Evolutionary conservation across 768 basidiomycete genomes (phyloP), one percentile per base, ranked within the genome.

Genomic region (Boletus edulis): DNA sequence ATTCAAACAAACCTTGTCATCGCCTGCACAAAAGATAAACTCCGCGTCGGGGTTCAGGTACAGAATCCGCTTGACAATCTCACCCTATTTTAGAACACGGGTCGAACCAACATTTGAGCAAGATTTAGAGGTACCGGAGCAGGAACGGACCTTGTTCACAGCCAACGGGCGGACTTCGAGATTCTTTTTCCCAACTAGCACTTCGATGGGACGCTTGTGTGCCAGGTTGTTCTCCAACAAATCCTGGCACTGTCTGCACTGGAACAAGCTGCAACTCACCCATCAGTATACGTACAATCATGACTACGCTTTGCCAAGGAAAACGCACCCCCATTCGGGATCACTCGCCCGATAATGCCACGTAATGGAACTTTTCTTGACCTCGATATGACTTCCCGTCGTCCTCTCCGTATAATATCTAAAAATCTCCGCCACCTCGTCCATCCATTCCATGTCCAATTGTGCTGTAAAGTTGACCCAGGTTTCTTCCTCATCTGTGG

Each of bases 381-480:
- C 78, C 79, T 99, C 96, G 56, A 98, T 93, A 64, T 90, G 88
- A 61, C 90, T 89, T n/a, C 96, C 96, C 35, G 93, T 92, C 62
- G 96, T 99, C 49, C 96, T 78, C 83, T 96, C 94, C 17, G 93
- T 96, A 73, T 96, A 96, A 74, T 96, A 98, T 72, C 81, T 83
- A 74, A 99, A 99, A 47, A 99, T 87, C 75, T 98, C 94, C 63
- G 87, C 83, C 31, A 97, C 96, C 75, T 99, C 96, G 49, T 73
- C 77, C 90, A 96, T 94, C 96, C 96, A 99, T 60, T 83, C 83
- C 96, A 98, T 98, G 74, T 99, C 95, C 67, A 99, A 70, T 57
- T 79, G 81, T 71, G 86, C 83, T n/a, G 95, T 97, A 68, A 97
- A 89, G 67, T 94, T 94, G 58, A 76, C 77, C 92, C 96, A 99